Percentiles rank a stretch among this genome's conserved stretches.
Conservation (phyloP, 2,329 filamentous ascomycete species). For the Colletotrichum tamarilloi region DNA sequence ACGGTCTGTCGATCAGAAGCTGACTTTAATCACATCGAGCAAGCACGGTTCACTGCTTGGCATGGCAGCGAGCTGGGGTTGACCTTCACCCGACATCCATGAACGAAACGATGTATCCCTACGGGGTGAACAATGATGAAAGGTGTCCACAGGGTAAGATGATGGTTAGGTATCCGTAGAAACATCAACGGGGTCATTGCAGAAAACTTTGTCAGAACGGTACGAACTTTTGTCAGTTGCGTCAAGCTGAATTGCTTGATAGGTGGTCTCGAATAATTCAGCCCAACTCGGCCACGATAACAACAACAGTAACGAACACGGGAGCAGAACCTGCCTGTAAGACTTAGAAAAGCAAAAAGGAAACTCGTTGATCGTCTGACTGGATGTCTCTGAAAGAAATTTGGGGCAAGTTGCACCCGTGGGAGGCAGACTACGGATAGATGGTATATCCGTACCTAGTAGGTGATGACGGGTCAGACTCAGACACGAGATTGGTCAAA, state of each 20-base stretch:
- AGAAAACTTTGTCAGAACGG: neutral
- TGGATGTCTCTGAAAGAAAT: neutral
- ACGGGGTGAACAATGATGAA: too few species aligned
- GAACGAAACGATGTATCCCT: too few species aligned
- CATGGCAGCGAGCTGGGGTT: neutral
- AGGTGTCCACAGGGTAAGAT: neutral
- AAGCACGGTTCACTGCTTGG: neutral
- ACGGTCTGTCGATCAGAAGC: neutral
- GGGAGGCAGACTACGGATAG: neutral
- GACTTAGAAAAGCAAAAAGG: constrained; percentile 1
- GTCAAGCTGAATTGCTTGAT: neutral
- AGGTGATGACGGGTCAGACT: constrained; percentile 4
- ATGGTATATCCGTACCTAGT: too few species aligned
- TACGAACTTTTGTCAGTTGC: neutral
- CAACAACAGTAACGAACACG: neutral
- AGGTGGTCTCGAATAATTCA: neutral
- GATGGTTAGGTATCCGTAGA: neutral
- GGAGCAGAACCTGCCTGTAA: neutral
- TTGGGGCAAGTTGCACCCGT: neutral
- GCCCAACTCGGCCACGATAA: neutral
- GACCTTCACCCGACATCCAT: neutral
- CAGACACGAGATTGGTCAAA: neutral
- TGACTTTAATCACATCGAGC: neutral
- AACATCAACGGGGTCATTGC: neutral
- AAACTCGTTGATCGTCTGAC: neutral